phyloP scores from a whole-genome alignment of 129 eudicot species.

The Scalesia atractyloides region DNA sequence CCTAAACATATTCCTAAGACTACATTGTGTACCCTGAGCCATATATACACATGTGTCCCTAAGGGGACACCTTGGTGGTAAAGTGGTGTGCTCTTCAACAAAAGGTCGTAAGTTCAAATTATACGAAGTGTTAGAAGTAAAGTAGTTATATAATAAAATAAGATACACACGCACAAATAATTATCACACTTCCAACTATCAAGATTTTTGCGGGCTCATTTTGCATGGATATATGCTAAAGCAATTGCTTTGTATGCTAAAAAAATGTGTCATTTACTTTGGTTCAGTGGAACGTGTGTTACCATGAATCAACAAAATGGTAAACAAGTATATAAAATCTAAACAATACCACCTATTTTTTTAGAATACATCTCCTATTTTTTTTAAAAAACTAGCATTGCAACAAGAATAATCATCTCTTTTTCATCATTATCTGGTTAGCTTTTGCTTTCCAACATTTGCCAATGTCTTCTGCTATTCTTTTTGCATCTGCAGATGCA shows the following conservation, averaged over 20 bases:
- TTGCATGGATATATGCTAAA: constrained; percentile 22
- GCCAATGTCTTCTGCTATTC: constrained; percentile 71
- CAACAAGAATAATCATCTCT: constrained; percentile 1
- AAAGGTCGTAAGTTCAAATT: too few relatives aligned
- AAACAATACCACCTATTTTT: background rate
- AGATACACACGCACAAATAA: constrained; percentile 2
- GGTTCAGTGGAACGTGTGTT: constrained; percentile 14
- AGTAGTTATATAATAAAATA: too few relatives aligned
- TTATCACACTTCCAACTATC: constrained; percentile 16
- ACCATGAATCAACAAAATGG: constrained; percentile 23
- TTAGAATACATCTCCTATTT: too few relatives aligned
- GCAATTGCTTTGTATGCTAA: constrained; percentile 22
- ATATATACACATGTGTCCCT: too few relatives aligned
- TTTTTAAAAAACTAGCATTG: constrained; percentile 24
- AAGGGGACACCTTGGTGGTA: too few relatives aligned
- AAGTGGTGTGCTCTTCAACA: too few relatives aligned
- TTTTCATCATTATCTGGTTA: constrained; percentile 28
- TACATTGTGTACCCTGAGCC: too few relatives aligned
- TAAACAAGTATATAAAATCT: constrained; percentile 7
- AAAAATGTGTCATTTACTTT: constrained; percentile 28
- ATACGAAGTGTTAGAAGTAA: too few relatives aligned
- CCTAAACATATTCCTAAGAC: too few relatives aligned
- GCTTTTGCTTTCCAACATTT: constrained; percentile 54
- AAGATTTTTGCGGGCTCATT: constrained; percentile 20
- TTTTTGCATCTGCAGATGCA: constrained; percentile 79